Evolutionary conservation across 495 filamentous ascomycete genomes (phyloP).

Genomic region (Podospora pseudocomata): DNA sequence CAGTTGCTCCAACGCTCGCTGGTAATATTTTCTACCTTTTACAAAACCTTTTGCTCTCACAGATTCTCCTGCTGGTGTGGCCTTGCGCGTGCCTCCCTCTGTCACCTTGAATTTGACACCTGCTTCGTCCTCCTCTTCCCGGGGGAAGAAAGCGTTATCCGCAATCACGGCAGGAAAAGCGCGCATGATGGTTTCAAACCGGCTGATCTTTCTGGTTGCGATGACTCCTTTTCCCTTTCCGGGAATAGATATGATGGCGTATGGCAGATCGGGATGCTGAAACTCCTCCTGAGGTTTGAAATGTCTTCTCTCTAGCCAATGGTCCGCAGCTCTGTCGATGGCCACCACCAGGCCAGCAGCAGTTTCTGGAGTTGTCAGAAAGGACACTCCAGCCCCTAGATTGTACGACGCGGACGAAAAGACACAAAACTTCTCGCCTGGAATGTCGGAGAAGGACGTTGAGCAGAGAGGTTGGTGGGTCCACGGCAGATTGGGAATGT

Average conservation of each 20-base stretch:
- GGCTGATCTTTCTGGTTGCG: slow-evolving; percentile 29
- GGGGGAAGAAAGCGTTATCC: slow-evolving; percentile 30
- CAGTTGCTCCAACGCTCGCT: slow-evolving; percentile 27
- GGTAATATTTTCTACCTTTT: slow-evolving; percentile 23
- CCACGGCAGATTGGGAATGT: slow-evolving; percentile 15
- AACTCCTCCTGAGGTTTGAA: slow-evolving; percentile 17
- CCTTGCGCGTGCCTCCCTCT: neutral
- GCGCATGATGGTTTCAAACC: slow-evolving; percentile 31
- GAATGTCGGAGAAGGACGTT: slow-evolving; percentile 3
- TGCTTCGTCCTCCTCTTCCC: slow-evolving; percentile 16
- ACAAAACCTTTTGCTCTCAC: slow-evolving; percentile 4
- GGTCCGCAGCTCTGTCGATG: slow-evolving; percentile 20
- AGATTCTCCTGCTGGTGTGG: neutral
- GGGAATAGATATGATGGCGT: slow-evolving; percentile 23
- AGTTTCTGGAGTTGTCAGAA: slow-evolving; percentile 29
- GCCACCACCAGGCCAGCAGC: slow-evolving; percentile 29
- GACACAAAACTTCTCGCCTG: slow-evolving; percentile 29
- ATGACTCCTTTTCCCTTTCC: slow-evolving; percentile 33
- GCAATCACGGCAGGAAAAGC: slow-evolving; percentile 29
- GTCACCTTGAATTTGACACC: neutral
- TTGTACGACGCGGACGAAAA: slow-evolving; percentile 33
- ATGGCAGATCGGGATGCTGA: slow-evolving; percentile 15
- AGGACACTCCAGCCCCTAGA: slow-evolving; percentile 22
- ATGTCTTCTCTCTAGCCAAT: slow-evolving; percentile 12
- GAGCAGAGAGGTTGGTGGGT: slow-evolving; percentile 15